phyloP scores from a whole-genome alignment of 1,284 basidiomycete genomes.

The Lignosus rhinocerotis region DNA sequence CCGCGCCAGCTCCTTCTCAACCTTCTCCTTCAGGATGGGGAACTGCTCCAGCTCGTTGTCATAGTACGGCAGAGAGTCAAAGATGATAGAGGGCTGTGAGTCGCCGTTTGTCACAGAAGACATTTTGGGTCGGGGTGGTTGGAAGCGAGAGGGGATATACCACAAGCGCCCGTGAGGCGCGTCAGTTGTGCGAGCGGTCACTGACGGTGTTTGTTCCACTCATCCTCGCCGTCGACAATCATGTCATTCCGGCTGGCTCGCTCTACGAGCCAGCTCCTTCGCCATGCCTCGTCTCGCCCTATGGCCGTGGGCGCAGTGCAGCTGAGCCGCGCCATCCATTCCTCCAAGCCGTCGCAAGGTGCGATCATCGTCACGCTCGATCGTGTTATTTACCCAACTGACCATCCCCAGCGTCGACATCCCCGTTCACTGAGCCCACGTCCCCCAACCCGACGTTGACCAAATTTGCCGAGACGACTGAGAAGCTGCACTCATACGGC shows the following conservation, averaged over 20 bases:
- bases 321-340: conserved; percentile 39
- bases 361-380: conserved; percentile 9
- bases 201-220: conserved; percentile 11
- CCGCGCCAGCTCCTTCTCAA: conserved; percentile 70
- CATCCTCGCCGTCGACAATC: conserved; percentile 31
- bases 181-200: not conserved
- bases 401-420: conserved; percentile 51
- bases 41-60: conserved; percentile 88
- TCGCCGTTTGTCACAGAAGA: conserved; percentile 18
- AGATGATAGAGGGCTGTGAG: conserved; percentile 30
- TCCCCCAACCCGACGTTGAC: conserved; percentile 82
- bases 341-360: conserved; percentile 54
- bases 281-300: conserved; percentile 29
- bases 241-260: conserved; percentile 57
- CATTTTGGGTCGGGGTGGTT: conserved; percentile 19
- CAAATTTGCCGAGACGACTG: conserved; percentile 68
- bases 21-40: conserved; percentile 69
- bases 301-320: conserved; percentile 26
- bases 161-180: conserved; percentile 15
- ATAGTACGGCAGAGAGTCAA: conserved; percentile 93
- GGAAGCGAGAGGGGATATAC: conserved; percentile 12
- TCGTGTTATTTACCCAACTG: not conserved
- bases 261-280: conserved; percentile 42
- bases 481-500: conserved; percentile 84
- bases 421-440: conserved; percentile 85